Conservation (phyloP, 306 rosid genomes). For the Dryas alaskensis region DNA sequence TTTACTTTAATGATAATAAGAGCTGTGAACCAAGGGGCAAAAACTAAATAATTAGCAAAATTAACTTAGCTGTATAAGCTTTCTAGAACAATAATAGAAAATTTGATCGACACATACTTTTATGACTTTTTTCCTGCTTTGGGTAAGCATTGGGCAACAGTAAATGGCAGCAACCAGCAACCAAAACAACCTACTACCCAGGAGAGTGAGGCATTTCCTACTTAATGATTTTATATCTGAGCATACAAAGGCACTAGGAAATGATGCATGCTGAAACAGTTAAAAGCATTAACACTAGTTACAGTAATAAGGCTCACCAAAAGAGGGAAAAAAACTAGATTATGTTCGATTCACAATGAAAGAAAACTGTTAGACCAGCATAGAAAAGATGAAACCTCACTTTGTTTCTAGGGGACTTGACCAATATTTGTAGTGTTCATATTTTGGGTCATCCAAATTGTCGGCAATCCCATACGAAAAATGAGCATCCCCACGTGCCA, state of each 20-base stretch:
- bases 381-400: constrained; percentile 38
- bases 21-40: neutral
- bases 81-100: neutral
- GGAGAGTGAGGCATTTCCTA: neutral
- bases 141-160: neutral
- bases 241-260: neutral
- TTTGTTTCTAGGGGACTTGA: constrained; percentile 79
- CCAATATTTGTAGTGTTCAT: constrained; percentile 77
- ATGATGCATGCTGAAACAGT: neutral
- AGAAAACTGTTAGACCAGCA: neutral
- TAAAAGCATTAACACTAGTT: neutral
- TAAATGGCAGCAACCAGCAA: neutral
- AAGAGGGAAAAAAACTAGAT: neutral
- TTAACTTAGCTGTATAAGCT: neutral
- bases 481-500: constrained; percentile 75
- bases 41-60: neutral
- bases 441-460: constrained; percentile 67
- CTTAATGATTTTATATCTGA: neutral
- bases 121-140: neutral
- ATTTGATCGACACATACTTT: neutral
- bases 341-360: neutral
- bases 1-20: neutral
- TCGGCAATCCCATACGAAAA: constrained; percentile 77
- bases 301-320: neutral
- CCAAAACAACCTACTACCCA: constrained; percentile 1